Base-by-base conservation (phyloP, 2,329 filamentous ascomycete genomes). In the Ceratocystis harringtonii region DNA sequence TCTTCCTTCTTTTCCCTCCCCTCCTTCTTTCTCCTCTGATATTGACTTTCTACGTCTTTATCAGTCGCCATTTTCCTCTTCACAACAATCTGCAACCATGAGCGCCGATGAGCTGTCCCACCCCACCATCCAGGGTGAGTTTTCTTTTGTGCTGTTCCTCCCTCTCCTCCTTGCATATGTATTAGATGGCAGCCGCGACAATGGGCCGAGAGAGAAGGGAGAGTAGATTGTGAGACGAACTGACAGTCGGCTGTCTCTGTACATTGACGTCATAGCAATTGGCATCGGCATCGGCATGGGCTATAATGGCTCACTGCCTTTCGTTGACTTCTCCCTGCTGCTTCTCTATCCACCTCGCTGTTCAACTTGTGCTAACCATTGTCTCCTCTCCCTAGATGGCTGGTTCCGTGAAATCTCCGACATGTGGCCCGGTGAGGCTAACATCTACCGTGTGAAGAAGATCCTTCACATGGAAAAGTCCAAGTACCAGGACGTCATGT, bases 361-460 rank as follows among this genome's bases (percentile, higher is more conserved):
- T 22, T 25, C 1, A 7, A 5, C 48, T 25, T 19, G 28, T 19
- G n/a, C 67, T 68, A 62, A 68, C 62, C 15, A 36, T 15, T 19
- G 30, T 62, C 25, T 64, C 43, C 58, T 57, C 17, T 41, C 28
- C 17, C 17, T 28, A 96, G 94, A 97, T 96, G 94, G 92, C 80
- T 99, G 94, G 94, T 99, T 99, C 88, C 89, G 91, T 78, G 94
- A 99, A 81, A 92, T 96, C 79, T 95, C 89, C 72, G 81, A 94
- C 75, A 97, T 99, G 92, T 99, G 94, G 94, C 92, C 94, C 69
- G 90, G 94, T 76, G 94, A 97, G 81, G 94, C 94, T 76, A 97
- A 97, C 92, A 96, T 89, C 71, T 87, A 96, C 75, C 91, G 89
- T 79, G 94, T 99, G 78, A 92, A 99, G 77, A 90, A 96, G 82